Evolutionary conservation across 257 asterid species (phyloP), one percentile per base, ranked within the genome.

Genomic region (Datura wrightii): DNA sequence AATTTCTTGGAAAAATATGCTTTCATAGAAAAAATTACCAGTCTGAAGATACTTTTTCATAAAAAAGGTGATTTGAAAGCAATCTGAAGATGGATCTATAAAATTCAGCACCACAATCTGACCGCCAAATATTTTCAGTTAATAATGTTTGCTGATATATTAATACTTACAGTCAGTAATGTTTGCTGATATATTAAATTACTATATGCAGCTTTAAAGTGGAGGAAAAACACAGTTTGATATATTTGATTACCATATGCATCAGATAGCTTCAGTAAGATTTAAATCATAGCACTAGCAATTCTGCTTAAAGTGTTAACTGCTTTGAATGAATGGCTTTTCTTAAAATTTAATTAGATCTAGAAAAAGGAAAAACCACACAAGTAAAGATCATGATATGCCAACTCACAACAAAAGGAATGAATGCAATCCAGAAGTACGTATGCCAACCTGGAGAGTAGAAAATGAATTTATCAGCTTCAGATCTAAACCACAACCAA

Each of bases 341-440:
- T 24, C 60, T 72, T 19, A 19, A 10, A 48, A 48, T 5, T 24
- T 24, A 48, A 74, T 24, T 19, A 11, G 55, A 74, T 19, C 44
- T 48, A 72, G 76, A 52, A n/a, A 50, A 50, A 62, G 48, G 58
- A 56, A 59, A 41, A 79, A 18, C 41, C 24, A 4, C 14, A 8
- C 11, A 78, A 67, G 67, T 39, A 34, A 74, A 82, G 19, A 10
- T 18, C 41, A 52, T 67, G 24, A 5, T 42, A 78, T n/a, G 50
- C 83, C 37, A 85, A 91, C 99, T 93, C 89, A 96, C 99, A 60
- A 89, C 3, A 60, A 96, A 91, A 36, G 99, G 99, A 83, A 96
- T 0, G 83, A 95, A 96, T 10, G 98, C 98, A 5, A 96, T 96
- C 99, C 98, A 96, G 84, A 96, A 96, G 87, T 96, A 96, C 48